phyloP scores from a whole-genome alignment of 495 filamentous ascomycete species.

The Margaritispora aquatica region DNA sequence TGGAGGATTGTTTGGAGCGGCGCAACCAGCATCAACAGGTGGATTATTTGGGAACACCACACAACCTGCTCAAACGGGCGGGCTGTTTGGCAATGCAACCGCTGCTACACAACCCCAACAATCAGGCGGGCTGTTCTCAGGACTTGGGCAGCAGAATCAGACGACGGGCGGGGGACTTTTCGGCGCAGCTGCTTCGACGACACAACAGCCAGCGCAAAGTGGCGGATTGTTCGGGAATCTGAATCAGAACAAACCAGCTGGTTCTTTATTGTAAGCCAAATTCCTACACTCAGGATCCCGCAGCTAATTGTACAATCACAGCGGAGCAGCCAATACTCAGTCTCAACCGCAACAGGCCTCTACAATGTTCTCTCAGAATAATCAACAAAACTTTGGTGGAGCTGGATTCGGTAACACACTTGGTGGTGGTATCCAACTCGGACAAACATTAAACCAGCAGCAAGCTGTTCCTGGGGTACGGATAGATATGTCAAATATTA shows the following conservation, averaged over 20 bases:
- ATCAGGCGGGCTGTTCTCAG: slow-evolving; percentile 26
- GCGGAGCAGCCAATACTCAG: too few species aligned
- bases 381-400: slow-evolving; percentile 10
- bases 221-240: slow-evolving; percentile 32
- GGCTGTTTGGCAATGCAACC: slow-evolving; percentile 28
- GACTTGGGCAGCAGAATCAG: slow-evolving; percentile 15
- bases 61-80: slow-evolving; percentile 21
- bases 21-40: slow-evolving; percentile 22
- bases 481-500: slow-evolving; percentile 68
- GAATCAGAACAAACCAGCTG: slow-evolving; percentile 24
- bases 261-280: slow-evolving; percentile 21
- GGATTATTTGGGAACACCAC: slow-evolving; percentile 28
- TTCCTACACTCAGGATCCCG: not conserved
- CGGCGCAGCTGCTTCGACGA: slow-evolving; percentile 30
- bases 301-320: too few species aligned
- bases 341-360: slow-evolving; percentile 34
- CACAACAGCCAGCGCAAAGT: slow-evolving; percentile 28
- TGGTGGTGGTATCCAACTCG: slow-evolving; percentile 35
- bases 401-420: not conserved
- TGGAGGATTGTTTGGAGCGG: slow-evolving; percentile 31
- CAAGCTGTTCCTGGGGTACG: slow-evolving; percentile 60
- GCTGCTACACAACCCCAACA: slow-evolving; percentile 26
- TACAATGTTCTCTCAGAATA: slow-evolving; percentile 25
- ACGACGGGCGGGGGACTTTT: slow-evolving; percentile 40
- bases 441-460: slow-evolving; percentile 31